Evolutionary conservation across 495 filamentous ascomycete genomes (phyloP).

Genomic region (Aspergillus sclerotioniger): DNA sequence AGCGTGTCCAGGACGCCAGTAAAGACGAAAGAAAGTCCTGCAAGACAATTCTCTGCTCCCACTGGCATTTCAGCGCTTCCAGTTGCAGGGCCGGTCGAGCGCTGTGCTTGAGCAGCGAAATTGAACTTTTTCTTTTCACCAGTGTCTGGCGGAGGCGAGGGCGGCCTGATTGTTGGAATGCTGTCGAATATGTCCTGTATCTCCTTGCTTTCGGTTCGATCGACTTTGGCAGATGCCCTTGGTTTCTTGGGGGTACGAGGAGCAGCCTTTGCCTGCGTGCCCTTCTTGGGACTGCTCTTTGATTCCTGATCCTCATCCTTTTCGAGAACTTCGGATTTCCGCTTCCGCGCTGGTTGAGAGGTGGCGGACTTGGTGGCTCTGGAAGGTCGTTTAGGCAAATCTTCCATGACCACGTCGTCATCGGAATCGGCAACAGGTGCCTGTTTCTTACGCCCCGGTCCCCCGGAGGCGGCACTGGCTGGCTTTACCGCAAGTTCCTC

Average conservation of each 20-base stretch:
- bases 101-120: constrained; percentile 53
- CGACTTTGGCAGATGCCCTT: constrained; percentile 61
- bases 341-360: constrained; percentile 47
- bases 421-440: constrained; percentile 39
- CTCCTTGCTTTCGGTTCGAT: constrained; percentile 57
- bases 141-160: constrained; percentile 70
- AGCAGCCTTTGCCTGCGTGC: constrained; percentile 27
- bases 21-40: constrained; percentile 96
- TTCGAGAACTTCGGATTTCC: constrained; percentile 55
- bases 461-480: constrained; percentile 26
- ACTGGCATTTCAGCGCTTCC: constrained; percentile 71
- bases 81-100: constrained; percentile 56
- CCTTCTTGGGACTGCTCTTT: constrained; percentile 34
- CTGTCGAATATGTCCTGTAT: constrained; percentile 84
- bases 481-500: constrained; percentile 40
- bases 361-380: constrained; percentile 34
- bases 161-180: constrained; percentile 76
- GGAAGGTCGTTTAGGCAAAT: constrained; percentile 35
- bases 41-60: constrained; percentile 86
- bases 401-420: constrained; percentile 50
- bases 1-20: constrained; percentile 80
- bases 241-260: constrained; percentile 58
- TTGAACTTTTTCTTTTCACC: constrained; percentile 69
- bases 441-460: constrained; percentile 43
- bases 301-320: constrained; percentile 40